Evolutionary conservation across 441 rosid species (phyloP), one percentile per base, ranked within the genome.

Genomic region (Melastoma candidum): DNA sequence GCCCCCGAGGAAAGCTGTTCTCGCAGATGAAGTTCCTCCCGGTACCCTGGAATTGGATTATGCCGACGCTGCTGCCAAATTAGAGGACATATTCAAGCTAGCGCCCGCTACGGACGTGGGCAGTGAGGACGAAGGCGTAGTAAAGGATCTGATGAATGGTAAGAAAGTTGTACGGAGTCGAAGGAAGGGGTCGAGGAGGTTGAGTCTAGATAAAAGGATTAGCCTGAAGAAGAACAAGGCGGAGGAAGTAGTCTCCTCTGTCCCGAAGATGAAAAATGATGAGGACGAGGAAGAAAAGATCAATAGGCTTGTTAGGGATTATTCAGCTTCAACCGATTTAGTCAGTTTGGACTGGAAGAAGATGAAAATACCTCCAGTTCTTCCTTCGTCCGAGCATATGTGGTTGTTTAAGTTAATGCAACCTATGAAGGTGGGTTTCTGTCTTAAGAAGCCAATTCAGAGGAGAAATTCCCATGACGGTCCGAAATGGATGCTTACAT

Each of bases 401-500:
- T 87, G 96, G 96, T 63, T 90, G 82, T 90, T 87, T 76, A 90
- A 80, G 74, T 59, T 83, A 67, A 81, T 90, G 90, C 93, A 87
- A 63, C 95, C 96, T 11, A 80, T 85, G 96, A 85, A 90, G 87
- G 96, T 85, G 63, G 58, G 64, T 44, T 53, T 54, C 58, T 32
- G 36, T 57, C 57, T 25, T 9, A 3, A 22, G n/a, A 11, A 12
- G 17, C 4, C 47, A 26, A 24, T 22, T 13, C 44, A 4, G 41
- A 24, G 4, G 44, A 53, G 10, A 10, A 6, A 51, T 44, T 22
- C 13, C 25, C 11, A 41, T 41, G 12, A 45, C 9, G 13, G 12
- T 13, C 47, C 53, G 41, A 39, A 53, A 59, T 50, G 56, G 50
- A 47, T 49, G 46, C 60, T 76, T 26, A 68, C 39, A 49, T 43